phyloP scores from a whole-genome alignment of 2,329 filamentous ascomycete genomes.

The Lizonia empirigonia region DNA sequence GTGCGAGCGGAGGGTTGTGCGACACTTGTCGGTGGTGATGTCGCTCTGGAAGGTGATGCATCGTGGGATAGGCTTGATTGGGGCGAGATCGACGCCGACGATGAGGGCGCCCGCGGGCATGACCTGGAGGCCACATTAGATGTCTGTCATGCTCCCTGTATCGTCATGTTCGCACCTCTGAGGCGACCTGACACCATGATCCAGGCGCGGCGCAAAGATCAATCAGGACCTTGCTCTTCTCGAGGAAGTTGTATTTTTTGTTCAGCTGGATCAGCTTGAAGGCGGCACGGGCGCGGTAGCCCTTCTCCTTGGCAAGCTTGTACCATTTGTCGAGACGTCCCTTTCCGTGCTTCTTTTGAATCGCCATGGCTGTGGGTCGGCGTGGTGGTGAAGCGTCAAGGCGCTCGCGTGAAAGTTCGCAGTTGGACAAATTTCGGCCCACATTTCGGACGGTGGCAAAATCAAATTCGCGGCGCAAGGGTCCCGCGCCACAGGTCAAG shows the following conservation, averaged over 20 bases:
- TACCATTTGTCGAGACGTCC: slow-evolving; percentile 99
- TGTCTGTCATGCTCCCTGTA: neutral
- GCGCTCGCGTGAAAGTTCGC: slow-evolving; percentile 19
- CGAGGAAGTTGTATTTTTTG: slow-evolving; percentile 98
- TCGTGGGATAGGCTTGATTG: slow-evolving; percentile 93
- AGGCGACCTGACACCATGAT: slow-evolving; percentile 67
- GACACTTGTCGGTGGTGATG: slow-evolving; percentile 96
- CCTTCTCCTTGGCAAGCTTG: slow-evolving; percentile 97
- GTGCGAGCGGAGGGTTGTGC: slow-evolving; percentile 84
- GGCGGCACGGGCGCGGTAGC: slow-evolving; percentile 91
- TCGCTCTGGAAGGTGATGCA: slow-evolving; percentile 97
- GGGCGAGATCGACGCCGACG: slow-evolving; percentile 89
- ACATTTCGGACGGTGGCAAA: slow-evolving; percentile 24
- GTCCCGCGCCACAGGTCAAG: neutral
- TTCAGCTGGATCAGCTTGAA: slow-evolving; percentile 99
- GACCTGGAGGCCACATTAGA: slow-evolving; percentile 50
- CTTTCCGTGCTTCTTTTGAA: slow-evolving; percentile 99
- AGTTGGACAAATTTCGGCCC: slow-evolving; percentile 19
- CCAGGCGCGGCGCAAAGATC: slow-evolving; percentile 98
- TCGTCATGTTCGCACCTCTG: slow-evolving; percentile 71
- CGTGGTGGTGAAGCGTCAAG: slow-evolving; percentile 21
- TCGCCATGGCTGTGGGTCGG: slow-evolving; percentile 69
- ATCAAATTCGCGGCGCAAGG: neutral
- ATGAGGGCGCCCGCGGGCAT: slow-evolving; percentile 93
- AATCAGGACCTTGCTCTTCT: slow-evolving; percentile 93